Conservation (phyloP, 1,139 yeast genomes). For the Pichia norvegensis region DNA sequence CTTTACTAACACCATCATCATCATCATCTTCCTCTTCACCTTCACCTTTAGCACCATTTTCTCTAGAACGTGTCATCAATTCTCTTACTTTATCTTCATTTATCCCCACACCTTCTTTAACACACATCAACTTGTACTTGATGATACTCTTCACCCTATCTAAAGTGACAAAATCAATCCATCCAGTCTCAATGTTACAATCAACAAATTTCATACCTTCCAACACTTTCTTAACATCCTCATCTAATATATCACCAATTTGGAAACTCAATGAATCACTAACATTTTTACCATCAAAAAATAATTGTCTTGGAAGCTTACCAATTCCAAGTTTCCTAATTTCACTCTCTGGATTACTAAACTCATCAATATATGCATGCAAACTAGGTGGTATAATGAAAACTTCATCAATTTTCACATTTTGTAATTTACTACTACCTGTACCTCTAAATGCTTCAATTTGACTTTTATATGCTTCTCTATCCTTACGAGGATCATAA, state of each 20-base stretch:
- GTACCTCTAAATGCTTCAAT: constrained; percentile 65
- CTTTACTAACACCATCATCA: constrained; percentile 21
- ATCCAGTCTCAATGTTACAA: constrained; percentile 56
- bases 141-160: constrained; percentile 60
- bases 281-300: constrained; percentile 64
- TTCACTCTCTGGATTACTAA: constrained; percentile 19
- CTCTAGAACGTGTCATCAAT: constrained; percentile 28
- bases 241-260: constrained; percentile 72
- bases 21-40: constrained; percentile 21
- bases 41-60: constrained; percentile 14
- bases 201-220: constrained; percentile 34
- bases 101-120: constrained; percentile 39
- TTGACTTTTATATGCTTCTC: constrained; percentile 51
- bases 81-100: constrained; percentile 37
- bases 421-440: constrained; percentile 28
- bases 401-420: constrained; percentile 29
- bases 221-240: constrained; percentile 47
- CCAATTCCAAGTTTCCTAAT: constrained; percentile 21
- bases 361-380: constrained; percentile 24
- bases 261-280: constrained; percentile 72
- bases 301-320: constrained; percentile 41
- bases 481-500: constrained; percentile 58
- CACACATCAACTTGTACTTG: constrained; percentile 60
- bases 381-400: constrained; percentile 23
- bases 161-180: constrained; percentile 62